Percentiles rank a stretch among this genome's conserved stretches.
These are phyloP conservation scores for Calonectria leucothoes DNA, from an alignment of 2,329 filamentous ascomycete species.

Conservation along the genomic window DNA sequence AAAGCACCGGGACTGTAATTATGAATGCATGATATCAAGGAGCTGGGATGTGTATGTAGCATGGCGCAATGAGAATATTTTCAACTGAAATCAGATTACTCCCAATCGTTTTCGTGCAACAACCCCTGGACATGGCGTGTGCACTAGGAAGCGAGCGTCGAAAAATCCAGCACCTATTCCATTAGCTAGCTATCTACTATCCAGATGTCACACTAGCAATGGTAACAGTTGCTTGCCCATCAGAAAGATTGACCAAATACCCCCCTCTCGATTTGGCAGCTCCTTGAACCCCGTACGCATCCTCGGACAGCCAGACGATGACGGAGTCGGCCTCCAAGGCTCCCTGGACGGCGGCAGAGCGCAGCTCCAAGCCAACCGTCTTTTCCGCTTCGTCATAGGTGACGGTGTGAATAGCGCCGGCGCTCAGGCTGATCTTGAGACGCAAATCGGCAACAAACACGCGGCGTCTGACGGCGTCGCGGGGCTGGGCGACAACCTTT, in stretches of 20 bases:
- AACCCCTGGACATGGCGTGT: neutral
- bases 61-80: slow-evolving; percentile 17
- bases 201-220: neutral
- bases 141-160: too few relatives aligned
- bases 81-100: neutral
- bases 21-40: slow-evolving; percentile 28
- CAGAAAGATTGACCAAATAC: neutral
- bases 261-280: neutral
- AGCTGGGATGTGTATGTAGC: slow-evolving; percentile 17
- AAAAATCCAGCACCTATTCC: neutral
- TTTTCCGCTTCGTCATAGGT: neutral
- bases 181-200: neutral
- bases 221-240: neutral
- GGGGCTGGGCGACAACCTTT: neutral
- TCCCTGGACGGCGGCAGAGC: neutral
- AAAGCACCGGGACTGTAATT: slow-evolving; percentile 15
- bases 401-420: neutral
- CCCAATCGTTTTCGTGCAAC: neutral
- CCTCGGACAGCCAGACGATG: neutral
- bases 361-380: neutral
- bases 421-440: slow-evolving; percentile 1
- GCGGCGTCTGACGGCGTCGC: neutral
- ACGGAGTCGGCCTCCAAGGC: neutral
- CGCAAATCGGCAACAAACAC: neutral
- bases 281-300: neutral